Conservation (phyloP, 2,329 filamentous ascomycete species). For the Cytospora leucostoma region DNA sequence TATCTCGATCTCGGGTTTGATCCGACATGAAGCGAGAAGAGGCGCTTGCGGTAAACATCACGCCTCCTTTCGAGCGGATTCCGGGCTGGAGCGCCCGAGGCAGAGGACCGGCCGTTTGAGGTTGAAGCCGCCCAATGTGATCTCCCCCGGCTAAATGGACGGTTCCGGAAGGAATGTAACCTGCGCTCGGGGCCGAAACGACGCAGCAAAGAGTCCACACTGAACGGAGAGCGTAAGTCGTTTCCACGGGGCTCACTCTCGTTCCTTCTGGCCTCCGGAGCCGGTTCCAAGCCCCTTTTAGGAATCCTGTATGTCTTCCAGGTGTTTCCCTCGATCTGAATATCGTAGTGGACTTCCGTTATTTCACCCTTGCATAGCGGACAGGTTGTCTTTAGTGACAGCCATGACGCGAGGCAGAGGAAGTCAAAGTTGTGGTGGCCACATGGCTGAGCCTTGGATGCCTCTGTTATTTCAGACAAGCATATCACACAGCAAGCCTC, state of each 20-base stretch:
- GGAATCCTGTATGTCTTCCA: slow-evolving; percentile 62
- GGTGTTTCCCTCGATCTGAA: slow-evolving; percentile 47
- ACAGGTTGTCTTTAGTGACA: slow-evolving; percentile 70
- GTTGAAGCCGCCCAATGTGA: neutral
- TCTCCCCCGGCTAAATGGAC: neutral
- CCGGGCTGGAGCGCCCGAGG: slow-evolving; percentile 4
- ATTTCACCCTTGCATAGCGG: slow-evolving; percentile 72
- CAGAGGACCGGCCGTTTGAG: neutral
- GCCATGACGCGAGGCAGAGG: slow-evolving; percentile 79
- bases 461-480: slow-evolving; percentile 72
- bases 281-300: slow-evolving; percentile 27
- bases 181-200: slow-evolving; percentile 11
- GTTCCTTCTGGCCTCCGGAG: slow-evolving; percentile 8
- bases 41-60: slow-evolving; percentile 69
- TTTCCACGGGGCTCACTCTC: slow-evolving; percentile 21
- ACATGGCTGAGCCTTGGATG: slow-evolving; percentile 74
- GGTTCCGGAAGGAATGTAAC: neutral
- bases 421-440: slow-evolving; percentile 83
- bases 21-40: slow-evolving; percentile 81
- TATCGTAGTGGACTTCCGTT: slow-evolving; percentile 65
- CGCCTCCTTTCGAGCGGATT: slow-evolving; percentile 59
- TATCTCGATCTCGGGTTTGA: slow-evolving; percentile 78
- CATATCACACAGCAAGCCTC: slow-evolving; percentile 79
- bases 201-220: slow-evolving; percentile 6
- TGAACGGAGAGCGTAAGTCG: slow-evolving; percentile 1